Evolutionary conservation across 2,329 filamentous ascomycete species (phyloP).

Genomic region (Penicillium vulpinum): DNA sequence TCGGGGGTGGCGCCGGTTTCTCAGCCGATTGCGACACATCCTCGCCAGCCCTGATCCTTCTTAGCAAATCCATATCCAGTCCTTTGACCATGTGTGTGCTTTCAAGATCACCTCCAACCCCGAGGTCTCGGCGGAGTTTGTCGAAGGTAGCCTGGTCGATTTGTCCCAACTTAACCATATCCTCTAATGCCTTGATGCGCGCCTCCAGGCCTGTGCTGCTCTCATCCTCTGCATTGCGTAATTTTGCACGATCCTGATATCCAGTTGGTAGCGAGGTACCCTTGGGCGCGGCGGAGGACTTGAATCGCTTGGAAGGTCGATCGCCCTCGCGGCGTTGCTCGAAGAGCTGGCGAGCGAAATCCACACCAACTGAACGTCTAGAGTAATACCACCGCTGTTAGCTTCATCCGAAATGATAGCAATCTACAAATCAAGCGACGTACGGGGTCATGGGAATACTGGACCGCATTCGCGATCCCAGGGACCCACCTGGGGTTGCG

Average conservation of each 20-base stretch:
- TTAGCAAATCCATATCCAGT: slow-evolving; percentile 74
- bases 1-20: slow-evolving; percentile 26
- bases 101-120: slow-evolving; percentile 71
- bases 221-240: slow-evolving; percentile 57
- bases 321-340: slow-evolving; percentile 62
- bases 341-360: slow-evolving; percentile 82
- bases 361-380: slow-evolving; percentile 67
- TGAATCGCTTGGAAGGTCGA: slow-evolving; percentile 70
- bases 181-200: slow-evolving; percentile 75
- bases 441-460: slow-evolving; percentile 95
- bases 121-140: slow-evolving; percentile 70
- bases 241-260: slow-evolving; percentile 78
- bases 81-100: slow-evolving; percentile 91
- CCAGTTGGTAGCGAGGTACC: slow-evolving; percentile 76
- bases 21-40: slow-evolving; percentile 51
- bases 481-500: slow-evolving; percentile 54
- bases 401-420: neutral
- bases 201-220: slow-evolving; percentile 57
- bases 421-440: slow-evolving; percentile 33
- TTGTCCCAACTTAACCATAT: slow-evolving; percentile 77
- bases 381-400: neutral
- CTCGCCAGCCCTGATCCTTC: slow-evolving; percentile 47
- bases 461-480: slow-evolving; percentile 75
- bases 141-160: slow-evolving; percentile 81
- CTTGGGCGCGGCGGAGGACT: slow-evolving; percentile 72